Evolutionary conservation across 169 alveolate genomes (phyloP).

Genomic region (Babesia caballi): DNA sequence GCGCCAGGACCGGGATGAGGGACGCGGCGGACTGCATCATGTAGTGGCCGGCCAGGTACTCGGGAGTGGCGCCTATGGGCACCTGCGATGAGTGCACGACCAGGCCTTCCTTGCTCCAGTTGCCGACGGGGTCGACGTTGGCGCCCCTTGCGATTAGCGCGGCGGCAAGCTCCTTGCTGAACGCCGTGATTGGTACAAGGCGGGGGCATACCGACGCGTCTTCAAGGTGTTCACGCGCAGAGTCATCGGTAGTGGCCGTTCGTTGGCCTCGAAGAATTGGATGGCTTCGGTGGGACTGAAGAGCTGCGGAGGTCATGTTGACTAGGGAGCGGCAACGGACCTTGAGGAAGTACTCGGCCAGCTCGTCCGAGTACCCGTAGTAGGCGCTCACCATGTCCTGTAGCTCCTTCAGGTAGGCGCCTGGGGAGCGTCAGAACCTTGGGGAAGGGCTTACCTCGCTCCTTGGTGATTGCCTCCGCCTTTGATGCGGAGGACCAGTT

Average conservation of each 20-base stretch:
- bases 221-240: constrained; percentile 90
- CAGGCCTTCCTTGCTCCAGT: constrained; percentile 92
- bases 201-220: constrained; percentile 75
- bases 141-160: constrained; percentile 90
- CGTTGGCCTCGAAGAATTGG: constrained; percentile 89
- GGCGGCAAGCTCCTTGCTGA: constrained; percentile 89
- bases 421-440: neutral
- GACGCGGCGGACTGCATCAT: constrained; percentile 93
- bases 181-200: too few species aligned
- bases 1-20: constrained; percentile 91
- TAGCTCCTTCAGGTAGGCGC: constrained; percentile 59
- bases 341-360: constrained; percentile 81
- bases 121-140: constrained; percentile 90
- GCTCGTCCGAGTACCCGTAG: constrained; percentile 87
- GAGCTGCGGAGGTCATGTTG: constrained; percentile 35
- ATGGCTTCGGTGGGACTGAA: constrained; percentile 90
- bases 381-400: constrained; percentile 77
- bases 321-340: neutral
- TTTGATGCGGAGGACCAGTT: constrained; percentile 57
- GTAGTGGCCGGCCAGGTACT: constrained; percentile 95
- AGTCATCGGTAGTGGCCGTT: constrained; percentile 85
- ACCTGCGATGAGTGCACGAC: constrained; percentile 89
- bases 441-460: constrained; percentile 9
- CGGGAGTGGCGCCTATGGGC: constrained; percentile 97
- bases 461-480: constrained; percentile 19